Evolutionary conservation across 352 stramenopile species (phyloP), one percentile per base, ranked within the genome.

Genomic region (Peronospora tabacina): DNA sequence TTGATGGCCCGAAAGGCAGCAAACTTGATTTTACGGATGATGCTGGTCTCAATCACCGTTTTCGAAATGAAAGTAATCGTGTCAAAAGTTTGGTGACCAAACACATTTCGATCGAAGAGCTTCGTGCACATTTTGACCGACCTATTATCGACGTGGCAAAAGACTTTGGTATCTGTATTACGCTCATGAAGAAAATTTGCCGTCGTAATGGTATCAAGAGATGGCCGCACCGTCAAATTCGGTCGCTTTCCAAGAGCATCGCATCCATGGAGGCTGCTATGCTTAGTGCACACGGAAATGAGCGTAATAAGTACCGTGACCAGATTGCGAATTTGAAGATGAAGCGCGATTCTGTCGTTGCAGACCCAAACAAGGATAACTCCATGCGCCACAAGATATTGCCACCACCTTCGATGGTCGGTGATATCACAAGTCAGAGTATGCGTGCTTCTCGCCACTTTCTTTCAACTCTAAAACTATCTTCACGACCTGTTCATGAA

Each of bases 141-240:
- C 82, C 82, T 2, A 91, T 94, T 58, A 87, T 91, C 37, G 82
- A 94, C 40, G 82, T 94, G n/a, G 82, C 82, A 17, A 89, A 90
- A 61, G 75, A 90, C 49, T 94, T 94, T 73, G 82, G 82, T 22
- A 90, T 94, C 37, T 94, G 82, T 56, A 94, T 94, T 61, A 94
- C 82, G 51, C 70, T 94, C 34, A 94, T 94, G 82, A 94, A 90
- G 64, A 87, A 87, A 58, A 88, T 90, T 46, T 90, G 79, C 56
- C 76, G 79, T 53, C 77, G 81, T 24, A 87, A 87, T 48, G 76
- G 77, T 24, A 75, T 90, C 47, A 72, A 72, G 37, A 68, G 75
- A 26, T 90, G 79, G 79, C 79, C 79, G 24, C 75, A 88, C 56
- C 76, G 79, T 38, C 79, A 90, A 59, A 85, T 90, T 47, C 80